Percentiles rank a stretch among this genome's conserved stretches.
Conservation (phyloP, 2,329 filamentous ascomycete genomes). For the Ascochyta fabae region DNA sequence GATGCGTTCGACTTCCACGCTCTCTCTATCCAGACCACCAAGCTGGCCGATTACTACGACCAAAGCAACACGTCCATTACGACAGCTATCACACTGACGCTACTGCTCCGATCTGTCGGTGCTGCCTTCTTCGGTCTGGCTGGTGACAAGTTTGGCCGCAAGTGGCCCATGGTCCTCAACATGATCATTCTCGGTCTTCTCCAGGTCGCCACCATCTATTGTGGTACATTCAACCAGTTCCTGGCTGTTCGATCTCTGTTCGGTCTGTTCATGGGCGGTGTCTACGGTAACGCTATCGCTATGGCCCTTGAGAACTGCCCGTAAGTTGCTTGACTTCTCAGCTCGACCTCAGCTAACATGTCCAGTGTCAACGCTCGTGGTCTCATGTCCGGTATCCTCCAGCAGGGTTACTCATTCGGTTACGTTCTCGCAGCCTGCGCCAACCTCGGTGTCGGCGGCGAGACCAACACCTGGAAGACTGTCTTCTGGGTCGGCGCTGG, state of each 20-base stretch:
- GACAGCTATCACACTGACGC: constrained; percentile 76
- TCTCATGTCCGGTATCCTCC: constrained; percentile 80
- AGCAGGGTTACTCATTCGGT: constrained; percentile 81
- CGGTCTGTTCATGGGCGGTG: constrained; percentile 80
- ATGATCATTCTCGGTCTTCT: constrained; percentile 74
- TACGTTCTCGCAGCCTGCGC: constrained; percentile 79
- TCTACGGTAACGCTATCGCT: constrained; percentile 79
- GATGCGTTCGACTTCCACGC: constrained; percentile 87
- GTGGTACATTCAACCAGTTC: constrained; percentile 73
- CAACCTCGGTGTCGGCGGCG: constrained; percentile 74
- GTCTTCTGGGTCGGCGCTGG: constrained; percentile 77
- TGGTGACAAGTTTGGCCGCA: constrained; percentile 79
- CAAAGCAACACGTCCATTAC: constrained; percentile 72
- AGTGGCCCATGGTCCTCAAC: constrained; percentile 84
- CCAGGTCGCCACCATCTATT: constrained; percentile 81
- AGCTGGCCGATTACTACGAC: constrained; percentile 67
- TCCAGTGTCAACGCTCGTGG: constrained; percentile 67
- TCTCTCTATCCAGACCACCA: constrained; percentile 77
- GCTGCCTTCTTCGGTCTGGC: constrained; percentile 78
- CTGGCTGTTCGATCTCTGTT: constrained; percentile 76
- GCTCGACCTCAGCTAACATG: constrained; percentile 30
- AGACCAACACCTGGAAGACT: constrained; percentile 71
- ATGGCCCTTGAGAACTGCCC: constrained; percentile 80
- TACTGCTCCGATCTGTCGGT: constrained; percentile 76
- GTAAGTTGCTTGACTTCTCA: constrained; percentile 43